Evolutionary conservation across 805 yeast species (phyloP).

Genomic region (Metschnikowia gruessii): DNA sequence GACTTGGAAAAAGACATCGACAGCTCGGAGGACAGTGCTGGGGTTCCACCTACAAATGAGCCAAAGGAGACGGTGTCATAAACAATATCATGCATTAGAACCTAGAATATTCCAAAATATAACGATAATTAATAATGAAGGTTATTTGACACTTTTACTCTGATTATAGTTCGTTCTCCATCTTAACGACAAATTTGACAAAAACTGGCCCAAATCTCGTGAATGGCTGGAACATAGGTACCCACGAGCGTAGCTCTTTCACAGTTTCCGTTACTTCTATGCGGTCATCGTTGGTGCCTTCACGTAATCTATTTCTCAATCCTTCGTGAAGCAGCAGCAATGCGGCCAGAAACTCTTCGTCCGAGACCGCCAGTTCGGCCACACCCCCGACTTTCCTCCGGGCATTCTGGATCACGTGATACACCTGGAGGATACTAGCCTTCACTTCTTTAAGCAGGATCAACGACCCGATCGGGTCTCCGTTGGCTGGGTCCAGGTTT

Average conservation of each 20-base stretch:
- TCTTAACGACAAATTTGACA: conserved; percentile 44
- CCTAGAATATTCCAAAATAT: background rate
- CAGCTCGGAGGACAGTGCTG: conserved; percentile 5
- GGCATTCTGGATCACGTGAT: conserved; percentile 40
- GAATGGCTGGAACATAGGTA: conserved; percentile 53
- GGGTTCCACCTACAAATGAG: background rate
- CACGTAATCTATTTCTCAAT: conserved; percentile 35
- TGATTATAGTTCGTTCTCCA: conserved; percentile 23
- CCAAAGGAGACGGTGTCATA: conserved; percentile 1
- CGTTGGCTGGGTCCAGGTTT: background rate
- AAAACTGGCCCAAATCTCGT: conserved; percentile 50
- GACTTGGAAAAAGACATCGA: conserved; percentile 21
- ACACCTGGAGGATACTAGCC: conserved; percentile 44
- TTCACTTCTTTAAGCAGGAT: conserved; percentile 45
- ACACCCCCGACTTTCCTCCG: conserved; percentile 13
- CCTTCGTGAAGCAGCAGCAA: conserved; percentile 45
- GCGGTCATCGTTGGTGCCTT: conserved; percentile 26
- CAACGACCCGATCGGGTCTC: conserved; percentile 32
- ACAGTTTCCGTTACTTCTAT: conserved; percentile 41
- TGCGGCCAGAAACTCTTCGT: conserved; percentile 28
- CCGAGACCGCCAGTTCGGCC: conserved; percentile 11
- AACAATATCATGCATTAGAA: conserved; percentile 5
- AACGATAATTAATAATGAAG: background rate
- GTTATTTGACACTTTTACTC: too few species aligned
- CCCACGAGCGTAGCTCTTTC: conserved; percentile 46